A percentile compares a stretch with the other conserved stretches of the same genome.
Conservation (phyloP, 768 basidiomycete genomes). For the Floccularia luteovirens region DNA sequence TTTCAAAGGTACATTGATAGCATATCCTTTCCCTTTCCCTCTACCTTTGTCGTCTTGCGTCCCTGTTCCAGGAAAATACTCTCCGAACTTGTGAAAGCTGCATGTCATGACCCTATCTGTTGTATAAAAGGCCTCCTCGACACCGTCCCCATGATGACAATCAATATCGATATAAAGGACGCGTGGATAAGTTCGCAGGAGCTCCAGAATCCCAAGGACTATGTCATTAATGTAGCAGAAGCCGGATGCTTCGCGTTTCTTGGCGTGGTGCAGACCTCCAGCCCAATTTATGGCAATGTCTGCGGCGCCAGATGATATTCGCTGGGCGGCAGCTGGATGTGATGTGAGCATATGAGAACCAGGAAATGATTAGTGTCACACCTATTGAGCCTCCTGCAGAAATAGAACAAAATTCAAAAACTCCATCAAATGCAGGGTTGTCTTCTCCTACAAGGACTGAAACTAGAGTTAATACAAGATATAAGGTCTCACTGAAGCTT, state of each 20-base stretch:
- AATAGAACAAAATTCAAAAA: slow-evolving; percentile 96
- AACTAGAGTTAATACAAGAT: slow-evolving; percentile 18
- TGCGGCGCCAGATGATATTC: slow-evolving; percentile 71
- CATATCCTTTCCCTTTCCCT: slow-evolving; percentile 79
- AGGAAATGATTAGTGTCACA: slow-evolving; percentile 23
- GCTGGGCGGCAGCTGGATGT: slow-evolving; percentile 66
- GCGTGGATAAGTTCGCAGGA: slow-evolving; percentile 76
- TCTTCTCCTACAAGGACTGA: slow-evolving; percentile 77
- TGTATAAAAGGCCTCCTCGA: slow-evolving; percentile 98
- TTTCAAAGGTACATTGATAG: slow-evolving; percentile 88
- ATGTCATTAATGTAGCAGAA: slow-evolving; percentile 99
- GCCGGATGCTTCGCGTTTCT: slow-evolving; percentile 95
- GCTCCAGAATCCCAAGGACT: slow-evolving; percentile 88
- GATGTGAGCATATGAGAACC: background rate
- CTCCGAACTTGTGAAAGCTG: slow-evolving; percentile 96
- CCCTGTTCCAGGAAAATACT: slow-evolving; percentile 87
- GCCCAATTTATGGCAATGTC: slow-evolving; percentile 99
- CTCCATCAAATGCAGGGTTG: slow-evolving; percentile 92
- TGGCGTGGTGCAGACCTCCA: slow-evolving; percentile 98
- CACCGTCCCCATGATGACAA: slow-evolving; percentile 97
- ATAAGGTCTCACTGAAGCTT: slow-evolving; percentile 14
- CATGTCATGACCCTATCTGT: slow-evolving; percentile 97
- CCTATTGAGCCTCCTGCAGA: slow-evolving; percentile 94
- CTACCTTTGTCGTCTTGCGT: slow-evolving; percentile 82
- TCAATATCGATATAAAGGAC: slow-evolving; percentile 98